Base-by-base conservation (phyloP, 2,329 filamentous ascomycete species). In the Conoideocrella luteorostrata region DNA sequence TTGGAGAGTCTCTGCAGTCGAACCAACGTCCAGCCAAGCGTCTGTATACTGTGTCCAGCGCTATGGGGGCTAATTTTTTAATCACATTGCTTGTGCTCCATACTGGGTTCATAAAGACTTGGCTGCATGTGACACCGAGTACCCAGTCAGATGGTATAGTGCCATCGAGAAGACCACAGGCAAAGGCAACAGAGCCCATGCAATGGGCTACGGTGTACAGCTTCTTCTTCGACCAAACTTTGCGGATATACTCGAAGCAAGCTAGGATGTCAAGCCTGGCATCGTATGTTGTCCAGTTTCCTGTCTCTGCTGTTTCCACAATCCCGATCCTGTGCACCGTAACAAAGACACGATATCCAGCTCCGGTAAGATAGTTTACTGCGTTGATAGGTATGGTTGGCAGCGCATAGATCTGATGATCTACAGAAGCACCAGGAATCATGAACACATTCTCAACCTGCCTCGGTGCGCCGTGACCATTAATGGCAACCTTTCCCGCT, bases 321-420 rank as follows among this genome's bases (percentile, higher is more conserved):
- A 70, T 67, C 23, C 77, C 75, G 50, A 82, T 80, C 23, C 80
- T 74, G 52, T 76, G 75, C 1, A 80, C 75, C 0, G 70, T 61
- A 4, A 80, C 61, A 51, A 76, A 82, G 15, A 80, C 74, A 5
- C 74, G 70, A 60, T 83, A 82, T 7, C 80, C 80, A 1, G 71
- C 74, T 2, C 71, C 64, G 3, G 70, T 75, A 56, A 84, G 77
- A 61, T 81, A 82, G 54, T 82, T 78, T 48, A 84, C 70, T 1
- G 77, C 70, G 56, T 84, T 82, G 49, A 71, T 73, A n/a, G 70
- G 68, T 43, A 84, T 80, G 2, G 79, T 83, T 2, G 79, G 78
- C 22, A 81, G 65, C 0, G 79, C 71, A 49, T 69, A 84, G 42
- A 83, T 80, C 49, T 78, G 73, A 51, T 84, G 75, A 56, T 82